Base-by-base conservation (phyloP, 2,329 filamentous ascomycete genomes). In the Colletotrichum sansevieriae region DNA sequence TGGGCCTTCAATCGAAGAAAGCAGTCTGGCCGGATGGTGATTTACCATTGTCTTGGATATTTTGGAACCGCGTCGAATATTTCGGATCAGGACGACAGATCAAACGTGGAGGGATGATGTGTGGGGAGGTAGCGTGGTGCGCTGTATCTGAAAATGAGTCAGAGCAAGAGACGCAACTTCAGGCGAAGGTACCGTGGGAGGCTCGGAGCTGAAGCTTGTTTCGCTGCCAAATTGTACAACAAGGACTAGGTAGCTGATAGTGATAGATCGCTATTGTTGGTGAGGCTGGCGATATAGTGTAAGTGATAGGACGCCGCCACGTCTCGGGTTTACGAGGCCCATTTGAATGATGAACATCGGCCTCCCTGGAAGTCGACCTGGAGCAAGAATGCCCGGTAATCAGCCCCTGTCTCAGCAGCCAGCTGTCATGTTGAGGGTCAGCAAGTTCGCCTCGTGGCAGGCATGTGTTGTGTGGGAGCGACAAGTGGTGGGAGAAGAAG, bases 251-350 rank as follows among this genome's bases (percentile, higher is more conserved):
- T 29, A 29, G 29, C 29, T 54, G 63, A 39, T 43, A 22, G 18
- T 11, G 37, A 25, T 65, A 20, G 20, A 33, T 29, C 29, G 41
- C 9, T 33, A 29, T 37, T 41, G 20, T 29, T 49, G 63, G 39
- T 33, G 55, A 68, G 61, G 65, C 62, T 65, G 35, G 33, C 25
- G 65, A 47, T 11, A 22, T 9, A 10, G 47, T 54, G 46, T 59
- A 49, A 65, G 65, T 55, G 63, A n/a, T 20, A 37, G 62, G 20
- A 25, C 25, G 65, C 65, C 65, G 65, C 65, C 65, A 65, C 18
- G 41, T 37, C 29, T 13, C 29, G n/a, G 15, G 29, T 25, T 41
- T 20, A 11, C 25, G 46, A 35, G 25, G 15, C 10, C 46, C 12
- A 41, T 47, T 43, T 41, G 18, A 29, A 22, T 22, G 3, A 29